Conservation (phyloP, 768 basidiomycete genomes). For the Podaxis sp. region DNA sequence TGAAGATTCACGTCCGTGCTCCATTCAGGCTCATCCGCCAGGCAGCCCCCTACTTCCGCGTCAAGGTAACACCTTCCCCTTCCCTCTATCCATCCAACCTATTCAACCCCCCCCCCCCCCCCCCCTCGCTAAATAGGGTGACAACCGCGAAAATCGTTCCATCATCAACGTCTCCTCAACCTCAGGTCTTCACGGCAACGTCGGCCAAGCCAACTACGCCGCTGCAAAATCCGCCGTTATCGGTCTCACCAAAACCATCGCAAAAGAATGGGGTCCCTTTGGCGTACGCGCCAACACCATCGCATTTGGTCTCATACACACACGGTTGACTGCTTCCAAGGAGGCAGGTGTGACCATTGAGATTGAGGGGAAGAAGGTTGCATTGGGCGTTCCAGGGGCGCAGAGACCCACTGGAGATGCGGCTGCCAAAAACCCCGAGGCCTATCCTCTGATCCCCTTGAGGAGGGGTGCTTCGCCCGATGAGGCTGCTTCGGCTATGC, state of each 20-base stretch:
- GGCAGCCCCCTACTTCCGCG: conserved; percentile 80
- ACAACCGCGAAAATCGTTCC: conserved; percentile 61
- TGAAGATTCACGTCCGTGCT: conserved; percentile 81
- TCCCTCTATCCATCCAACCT: background rate
- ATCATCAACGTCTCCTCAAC: conserved; percentile 82
- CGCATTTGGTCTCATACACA: conserved; percentile 75
- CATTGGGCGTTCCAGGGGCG: conserved; percentile 70
- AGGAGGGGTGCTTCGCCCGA: conserved; percentile 63
- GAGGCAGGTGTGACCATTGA: conserved; percentile 73
- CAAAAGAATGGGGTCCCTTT: conserved; percentile 84
- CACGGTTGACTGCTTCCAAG: conserved; percentile 78
- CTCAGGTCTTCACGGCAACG: conserved; percentile 82
- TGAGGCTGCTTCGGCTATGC: conserved; percentile 69
- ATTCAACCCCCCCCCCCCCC: background rate
- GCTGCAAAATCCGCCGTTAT: conserved; percentile 75
- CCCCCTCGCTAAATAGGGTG: conserved; percentile 41
- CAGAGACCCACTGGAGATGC: conserved; percentile 27
- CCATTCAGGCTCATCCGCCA: conserved; percentile 83
- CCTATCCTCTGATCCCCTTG: conserved; percentile 53
- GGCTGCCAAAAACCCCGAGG: conserved; percentile 23
- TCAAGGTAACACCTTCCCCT: conserved; percentile 44
- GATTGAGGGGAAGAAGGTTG: conserved; percentile 80
- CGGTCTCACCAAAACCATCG: conserved; percentile 81
- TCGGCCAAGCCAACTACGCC: conserved; percentile 82
- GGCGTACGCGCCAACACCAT: conserved; percentile 81